Percentiles rank a stretch among this genome's conserved stretches.
Conservation (phyloP, 148 eudicot genomes). For the Agrostemma githago region DNA sequence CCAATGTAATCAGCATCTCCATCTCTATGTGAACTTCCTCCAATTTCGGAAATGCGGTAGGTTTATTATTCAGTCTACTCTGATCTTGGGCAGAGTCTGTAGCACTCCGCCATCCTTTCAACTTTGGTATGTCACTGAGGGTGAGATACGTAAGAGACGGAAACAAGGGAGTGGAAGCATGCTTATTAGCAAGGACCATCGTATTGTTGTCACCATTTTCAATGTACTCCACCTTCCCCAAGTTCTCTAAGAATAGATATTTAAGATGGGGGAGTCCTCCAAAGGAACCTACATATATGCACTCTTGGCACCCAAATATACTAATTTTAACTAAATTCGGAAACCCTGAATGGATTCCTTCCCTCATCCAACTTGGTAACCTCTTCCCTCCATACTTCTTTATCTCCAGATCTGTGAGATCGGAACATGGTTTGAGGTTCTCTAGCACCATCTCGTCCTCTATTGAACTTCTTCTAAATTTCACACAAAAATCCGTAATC, state of each 20-base stretch:
- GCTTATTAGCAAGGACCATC: neutral
- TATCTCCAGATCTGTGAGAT: neutral
- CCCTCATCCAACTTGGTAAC: slow-evolving; percentile 8
- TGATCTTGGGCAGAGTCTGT: neutral
- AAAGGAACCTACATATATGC: neutral
- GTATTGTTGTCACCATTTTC: neutral
- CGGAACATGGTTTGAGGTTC: neutral
- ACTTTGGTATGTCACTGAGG: neutral
- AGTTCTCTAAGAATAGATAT: neutral
- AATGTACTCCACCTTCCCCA: slow-evolving; percentile 13
- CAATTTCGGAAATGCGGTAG: slow-evolving; percentile 6
- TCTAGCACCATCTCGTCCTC: slow-evolving; percentile 2
- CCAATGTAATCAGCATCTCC: neutral
- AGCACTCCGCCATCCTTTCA: slow-evolving; percentile 4
- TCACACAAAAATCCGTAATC: neutral
- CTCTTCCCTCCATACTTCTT: neutral
- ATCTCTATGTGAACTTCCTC: neutral
- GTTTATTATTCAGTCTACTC: neutral
- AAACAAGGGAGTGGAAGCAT: neutral
- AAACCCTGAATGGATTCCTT: neutral
- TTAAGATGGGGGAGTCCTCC: slow-evolving; percentile 6
- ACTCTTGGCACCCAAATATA: neutral
- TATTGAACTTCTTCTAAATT: neutral
- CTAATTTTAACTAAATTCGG: neutral
- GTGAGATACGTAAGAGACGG: neutral